Conservation (phyloP, 2,329 filamentous ascomycete genomes). For the Neonectria punicea region DNA sequence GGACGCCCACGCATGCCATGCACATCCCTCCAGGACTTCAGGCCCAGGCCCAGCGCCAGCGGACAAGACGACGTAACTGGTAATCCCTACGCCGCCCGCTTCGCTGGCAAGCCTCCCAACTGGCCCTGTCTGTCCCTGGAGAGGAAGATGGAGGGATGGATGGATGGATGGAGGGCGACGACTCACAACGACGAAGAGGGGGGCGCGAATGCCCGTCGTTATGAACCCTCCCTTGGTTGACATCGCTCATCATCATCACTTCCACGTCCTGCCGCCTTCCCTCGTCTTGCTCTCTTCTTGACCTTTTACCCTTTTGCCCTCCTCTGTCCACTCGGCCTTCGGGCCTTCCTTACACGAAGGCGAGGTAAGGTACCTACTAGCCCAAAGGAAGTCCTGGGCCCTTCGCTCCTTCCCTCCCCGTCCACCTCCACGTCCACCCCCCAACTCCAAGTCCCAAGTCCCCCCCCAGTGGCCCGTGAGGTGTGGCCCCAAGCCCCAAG, state of each 20-base stretch:
- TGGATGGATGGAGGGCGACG: neutral
- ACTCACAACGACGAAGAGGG: neutral
- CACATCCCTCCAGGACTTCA: slow-evolving; percentile 11
- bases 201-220: neutral
- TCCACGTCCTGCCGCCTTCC: neutral
- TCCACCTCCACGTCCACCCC: slow-evolving; percentile 15
- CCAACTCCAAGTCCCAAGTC: slow-evolving; percentile 12
- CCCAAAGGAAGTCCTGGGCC: slow-evolving; percentile 24
- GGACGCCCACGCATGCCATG: slow-evolving; percentile 24
- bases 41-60: slow-evolving; percentile 7
- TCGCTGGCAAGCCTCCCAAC: slow-evolving; percentile 26
- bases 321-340: slow-evolving; percentile 1
- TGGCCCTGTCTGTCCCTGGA: slow-evolving; percentile 17
- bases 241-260: neutral
- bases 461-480: slow-evolving; percentile 31
- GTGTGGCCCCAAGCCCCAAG: slow-evolving; percentile 38
- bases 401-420: slow-evolving; percentile 11
- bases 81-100: slow-evolving; percentile 13
- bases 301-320: neutral
- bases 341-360: slow-evolving; percentile 3
- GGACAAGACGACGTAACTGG: neutral
- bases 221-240: neutral
- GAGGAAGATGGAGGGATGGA: neutral
- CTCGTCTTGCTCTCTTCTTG: too few relatives aligned
- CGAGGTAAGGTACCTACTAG: slow-evolving; percentile 17